phyloP scores from a whole-genome alignment of 1,284 basidiomycete genomes.

The Trichosporon sp. region DNA sequence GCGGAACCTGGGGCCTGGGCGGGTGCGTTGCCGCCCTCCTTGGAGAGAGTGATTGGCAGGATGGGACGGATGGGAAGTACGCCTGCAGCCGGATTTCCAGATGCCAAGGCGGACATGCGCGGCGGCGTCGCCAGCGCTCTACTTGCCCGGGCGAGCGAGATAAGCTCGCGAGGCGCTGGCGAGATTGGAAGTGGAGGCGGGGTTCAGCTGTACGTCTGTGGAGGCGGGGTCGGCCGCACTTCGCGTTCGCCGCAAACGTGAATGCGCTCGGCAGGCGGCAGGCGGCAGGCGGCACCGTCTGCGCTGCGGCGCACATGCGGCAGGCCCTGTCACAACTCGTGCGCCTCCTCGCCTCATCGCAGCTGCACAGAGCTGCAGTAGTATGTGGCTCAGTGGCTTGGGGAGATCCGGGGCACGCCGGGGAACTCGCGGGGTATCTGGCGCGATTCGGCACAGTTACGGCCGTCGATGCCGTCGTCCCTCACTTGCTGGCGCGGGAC shows the following conservation, averaged over 20 bases:
- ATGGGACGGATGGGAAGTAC: neutral
- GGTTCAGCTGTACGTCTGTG: neutral
- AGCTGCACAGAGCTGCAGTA: no score
- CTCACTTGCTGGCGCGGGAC: no score
- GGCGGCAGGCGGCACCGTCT: neutral
- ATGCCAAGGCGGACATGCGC: slow-evolving; percentile 13
- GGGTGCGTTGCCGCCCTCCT: neutral
- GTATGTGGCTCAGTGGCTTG: no score
- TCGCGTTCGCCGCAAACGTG: no score
- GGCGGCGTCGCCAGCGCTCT: neutral
- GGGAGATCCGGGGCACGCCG: neutral
- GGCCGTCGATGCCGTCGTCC: neutral
- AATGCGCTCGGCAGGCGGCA: no score
- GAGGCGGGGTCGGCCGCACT: neutral
- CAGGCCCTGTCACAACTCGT: no score
- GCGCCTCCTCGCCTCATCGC: no score
- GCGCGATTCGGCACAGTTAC: neutral
- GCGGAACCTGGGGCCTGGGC: neutral
- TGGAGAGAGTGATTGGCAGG: no score
- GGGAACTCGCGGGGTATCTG: no score
- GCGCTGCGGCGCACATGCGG: neutral
- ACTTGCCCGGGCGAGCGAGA: neutral
- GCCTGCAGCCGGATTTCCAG: neutral
- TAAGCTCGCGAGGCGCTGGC: neutral
- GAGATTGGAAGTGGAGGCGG: neutral